phyloP scores from a whole-genome alignment of 2,329 filamentous ascomycete species.

The Paecilomyces dactylethromorphus region DNA sequence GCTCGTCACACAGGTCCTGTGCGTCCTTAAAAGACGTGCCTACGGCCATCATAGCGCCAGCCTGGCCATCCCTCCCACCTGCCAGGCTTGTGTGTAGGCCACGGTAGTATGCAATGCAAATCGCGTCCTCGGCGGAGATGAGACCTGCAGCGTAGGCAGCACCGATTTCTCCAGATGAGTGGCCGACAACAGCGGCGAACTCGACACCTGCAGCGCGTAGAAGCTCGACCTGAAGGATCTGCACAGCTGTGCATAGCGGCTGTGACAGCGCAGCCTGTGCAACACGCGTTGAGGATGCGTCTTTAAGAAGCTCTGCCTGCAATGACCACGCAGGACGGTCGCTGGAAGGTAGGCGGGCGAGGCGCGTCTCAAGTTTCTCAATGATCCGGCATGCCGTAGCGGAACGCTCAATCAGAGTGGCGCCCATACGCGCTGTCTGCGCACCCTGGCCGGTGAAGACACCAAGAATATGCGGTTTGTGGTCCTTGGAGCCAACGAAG shows the following conservation, averaged over 20 bases:
- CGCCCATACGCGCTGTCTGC: slow-evolving; percentile 28
- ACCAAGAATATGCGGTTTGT: no score
- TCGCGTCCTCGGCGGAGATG: slow-evolving; percentile 29
- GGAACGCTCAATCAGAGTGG: slow-evolving; percentile 14
- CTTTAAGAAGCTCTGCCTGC: background rate
- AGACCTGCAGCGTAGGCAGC: slow-evolving; percentile 41
- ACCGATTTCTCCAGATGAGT: slow-evolving; percentile 43
- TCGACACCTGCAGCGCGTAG: slow-evolving; percentile 20
- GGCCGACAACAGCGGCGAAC: slow-evolving; percentile 34
- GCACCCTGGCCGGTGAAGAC: slow-evolving; percentile 34
- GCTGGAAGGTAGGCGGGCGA: slow-evolving; percentile 13
- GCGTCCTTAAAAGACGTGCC: slow-evolving; percentile 19
- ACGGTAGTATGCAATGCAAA: slow-evolving; percentile 34
- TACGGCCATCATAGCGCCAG: slow-evolving; percentile 27
- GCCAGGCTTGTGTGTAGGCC: slow-evolving; percentile 16
- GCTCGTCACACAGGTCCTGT: slow-evolving; percentile 6
- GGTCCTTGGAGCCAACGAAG: no score
- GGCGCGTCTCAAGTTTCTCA: background rate
- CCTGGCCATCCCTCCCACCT: slow-evolving; percentile 1
- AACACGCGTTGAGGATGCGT: background rate
- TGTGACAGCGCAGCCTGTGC: slow-evolving; percentile 8
- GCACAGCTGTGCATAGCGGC: slow-evolving; percentile 14
- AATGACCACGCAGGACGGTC: no score
- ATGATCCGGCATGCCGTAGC: background rate
- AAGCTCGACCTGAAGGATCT: slow-evolving; percentile 12